Conservation (phyloP, 441 rosid genomes). For the Mallotus japonicus region DNA sequence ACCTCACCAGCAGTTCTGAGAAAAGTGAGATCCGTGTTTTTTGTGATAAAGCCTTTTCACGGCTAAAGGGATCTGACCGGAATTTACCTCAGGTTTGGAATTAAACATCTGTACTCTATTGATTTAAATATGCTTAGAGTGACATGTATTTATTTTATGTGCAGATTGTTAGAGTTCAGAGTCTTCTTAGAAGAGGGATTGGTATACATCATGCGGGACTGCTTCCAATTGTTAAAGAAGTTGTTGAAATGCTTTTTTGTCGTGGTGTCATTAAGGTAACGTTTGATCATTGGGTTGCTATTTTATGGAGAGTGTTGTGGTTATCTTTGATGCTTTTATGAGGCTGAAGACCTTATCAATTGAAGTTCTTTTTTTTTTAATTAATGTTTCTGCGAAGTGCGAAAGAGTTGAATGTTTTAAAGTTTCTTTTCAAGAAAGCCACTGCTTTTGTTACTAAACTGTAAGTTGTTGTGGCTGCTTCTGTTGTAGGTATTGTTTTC, state of each 20-base stretch:
- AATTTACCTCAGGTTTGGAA: conserved; percentile 88
- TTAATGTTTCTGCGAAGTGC: not conserved
- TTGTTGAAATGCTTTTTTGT: conserved; percentile 98
- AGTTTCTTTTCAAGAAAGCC: not conserved
- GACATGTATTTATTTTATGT: conserved; percentile 27
- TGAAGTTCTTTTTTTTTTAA: not conserved
- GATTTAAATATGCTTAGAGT: conserved; percentile 17
- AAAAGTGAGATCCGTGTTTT: conserved; percentile 88
- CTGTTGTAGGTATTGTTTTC: conserved; percentile 80
- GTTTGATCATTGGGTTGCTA: conserved; percentile 1
- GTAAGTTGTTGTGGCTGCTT: conserved; percentile 20
- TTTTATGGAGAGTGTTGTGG: not conserved
- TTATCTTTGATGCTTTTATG: conserved; percentile 3
- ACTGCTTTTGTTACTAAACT: conserved; percentile 9
- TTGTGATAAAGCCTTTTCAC: conserved; percentile 95
- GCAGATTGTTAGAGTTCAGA: conserved; percentile 90
- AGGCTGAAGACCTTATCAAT: conserved; percentile 8
- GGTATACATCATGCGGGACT: conserved; percentile 99
- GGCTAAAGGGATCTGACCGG: conserved; percentile 95
- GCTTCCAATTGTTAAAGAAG: conserved; percentile 99
- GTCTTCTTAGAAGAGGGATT: conserved; percentile 85
- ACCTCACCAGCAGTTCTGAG: conserved; percentile 82
- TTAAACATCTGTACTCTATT: conserved; percentile 25
- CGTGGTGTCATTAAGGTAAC: conserved; percentile 96
- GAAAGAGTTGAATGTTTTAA: conserved; percentile 9